Base-by-base conservation (phyloP, 106 monocot genomes). In the Phalaenopsis equestris region DNA sequence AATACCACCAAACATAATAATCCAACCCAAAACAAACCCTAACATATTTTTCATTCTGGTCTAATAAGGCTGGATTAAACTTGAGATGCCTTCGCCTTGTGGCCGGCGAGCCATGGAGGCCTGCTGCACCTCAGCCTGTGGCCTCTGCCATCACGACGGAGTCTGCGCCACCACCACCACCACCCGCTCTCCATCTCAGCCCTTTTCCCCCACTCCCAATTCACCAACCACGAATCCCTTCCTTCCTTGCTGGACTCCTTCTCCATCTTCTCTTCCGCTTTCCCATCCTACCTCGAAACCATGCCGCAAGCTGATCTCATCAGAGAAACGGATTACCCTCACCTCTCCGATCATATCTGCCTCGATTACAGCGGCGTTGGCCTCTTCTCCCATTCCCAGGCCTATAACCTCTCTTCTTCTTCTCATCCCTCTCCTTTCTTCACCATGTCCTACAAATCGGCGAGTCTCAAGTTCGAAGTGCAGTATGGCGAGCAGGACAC, bases 151-250 rank as follows among this genome's bases (percentile, higher is more conserved):
- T 8, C 47, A 12, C 39, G 39, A 74, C 16, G 3, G 11, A 9
- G 52, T 8, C 52, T 3, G 52, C 15, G 52, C 8, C 46, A 46
- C 5, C 56, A n/a, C 8, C 17, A 89, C 88, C 42, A 83, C 90
- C 16, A 73, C 79, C 16, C 84, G 87, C 77, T 77, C 56, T n/a
- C 92, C 9, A 74, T 83, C 14, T 65, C 88, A 4, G 76, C 75
- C 7, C 77, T 94, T 36, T 83, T 92, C 81, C 88, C 92, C 0
- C 84, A 82, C 78, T 84, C 82, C 83, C 55, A 80, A 24, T 95
- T 95, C 89, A 90, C 92, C 81, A 87, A 89, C 77, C 90, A 87
- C 21, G 92, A 92, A 61, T 90, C 88, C n/a, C 85, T 95, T 77
- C 95, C 95, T 14, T 7, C 82, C 43, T 30, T 95, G 16, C 38